Evolutionary conservation across 768 basidiomycete genomes (phyloP), one percentile per base, ranked within the genome.

Genomic region (Lactarius psammicola): DNA sequence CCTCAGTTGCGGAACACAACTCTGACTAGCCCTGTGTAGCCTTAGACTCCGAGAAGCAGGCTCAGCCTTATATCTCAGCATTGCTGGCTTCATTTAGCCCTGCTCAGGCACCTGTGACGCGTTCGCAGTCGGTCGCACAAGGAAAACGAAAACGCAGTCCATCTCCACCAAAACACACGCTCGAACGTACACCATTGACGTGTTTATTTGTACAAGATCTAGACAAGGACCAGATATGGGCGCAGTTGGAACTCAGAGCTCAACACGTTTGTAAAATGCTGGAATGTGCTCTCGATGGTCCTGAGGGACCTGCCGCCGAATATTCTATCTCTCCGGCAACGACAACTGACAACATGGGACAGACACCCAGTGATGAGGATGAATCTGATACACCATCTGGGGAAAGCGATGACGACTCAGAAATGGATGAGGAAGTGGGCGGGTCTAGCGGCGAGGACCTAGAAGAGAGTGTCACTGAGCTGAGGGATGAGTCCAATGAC

Each of bases 181-280:
- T 87, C 58, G 73, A 79, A 59, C 78, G 78, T 30, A 97, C 96
- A 0, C 95, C 95, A 7, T 75, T 98, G 3, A 79, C 85, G 8
- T 84, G 84, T 40, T 82, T 99, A 23, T 90, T 87, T 65, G 79
- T 87, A 15, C 85, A 93, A 26, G 88, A 83, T 20, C 88, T 97
- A 85, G 89, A 87, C 70, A 82, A 85, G 28, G 91, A 92, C 63
- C 95, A 96, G 75, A 80, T 98, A 31, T 99, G 96, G 96, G 88
- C 88, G 46, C 96, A 99, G 77, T 75, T 98, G 62, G 96, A 98
- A 73, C 79, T 99, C 61, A 80, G 92, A 53, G 80, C 87, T 18
- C 83, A 85, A 67, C 83, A 82, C 54, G 78, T 98, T 28, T 90
- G 88, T 67, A 82, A 84, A 49, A 82, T 89, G 58, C 77, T 96